Conservation (phyloP, 176 grass and related monocot species). For the Microstegium vimineum region DNA sequence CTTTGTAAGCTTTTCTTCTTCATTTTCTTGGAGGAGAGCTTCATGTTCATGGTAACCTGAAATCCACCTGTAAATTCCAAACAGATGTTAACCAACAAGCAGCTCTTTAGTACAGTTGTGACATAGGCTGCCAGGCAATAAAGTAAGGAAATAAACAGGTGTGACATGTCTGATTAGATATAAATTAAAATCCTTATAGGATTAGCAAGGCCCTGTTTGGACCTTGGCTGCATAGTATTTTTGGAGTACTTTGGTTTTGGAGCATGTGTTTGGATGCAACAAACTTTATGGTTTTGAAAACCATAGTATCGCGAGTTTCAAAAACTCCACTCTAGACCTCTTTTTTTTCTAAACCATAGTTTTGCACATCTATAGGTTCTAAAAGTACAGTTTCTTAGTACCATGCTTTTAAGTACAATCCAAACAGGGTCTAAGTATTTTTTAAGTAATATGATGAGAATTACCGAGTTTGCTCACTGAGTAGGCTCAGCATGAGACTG, state of each 20-base stretch:
- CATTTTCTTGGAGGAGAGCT: conserved; percentile 92
- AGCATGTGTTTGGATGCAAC: background rate
- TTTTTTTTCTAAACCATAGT: background rate
- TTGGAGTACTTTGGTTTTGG: background rate
- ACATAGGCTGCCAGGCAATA: background rate
- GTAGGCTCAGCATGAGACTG: conserved; percentile 72
- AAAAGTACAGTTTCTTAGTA: background rate
- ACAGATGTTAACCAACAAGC: background rate
- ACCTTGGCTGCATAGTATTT: background rate
- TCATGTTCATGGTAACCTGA: conserved; percentile 95
- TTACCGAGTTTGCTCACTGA: conserved; percentile 69
- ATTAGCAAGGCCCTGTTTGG: background rate
- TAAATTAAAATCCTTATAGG: background rate
- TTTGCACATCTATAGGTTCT: background rate
- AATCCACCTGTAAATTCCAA: conserved; percentile 73
- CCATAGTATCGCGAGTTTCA: background rate
- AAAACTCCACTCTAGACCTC: background rate
- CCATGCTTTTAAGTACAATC: background rate
- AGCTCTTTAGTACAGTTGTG: background rate
- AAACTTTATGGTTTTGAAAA: background rate
- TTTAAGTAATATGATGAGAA: conserved; percentile 13
- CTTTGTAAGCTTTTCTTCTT: conserved; percentile 89
- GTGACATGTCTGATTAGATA: background rate
- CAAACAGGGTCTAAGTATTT: background rate
- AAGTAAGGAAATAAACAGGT: background rate